Conservation (phyloP, 108 stramenopile genomes). For the Aureococcus anophagefferens region DNA sequence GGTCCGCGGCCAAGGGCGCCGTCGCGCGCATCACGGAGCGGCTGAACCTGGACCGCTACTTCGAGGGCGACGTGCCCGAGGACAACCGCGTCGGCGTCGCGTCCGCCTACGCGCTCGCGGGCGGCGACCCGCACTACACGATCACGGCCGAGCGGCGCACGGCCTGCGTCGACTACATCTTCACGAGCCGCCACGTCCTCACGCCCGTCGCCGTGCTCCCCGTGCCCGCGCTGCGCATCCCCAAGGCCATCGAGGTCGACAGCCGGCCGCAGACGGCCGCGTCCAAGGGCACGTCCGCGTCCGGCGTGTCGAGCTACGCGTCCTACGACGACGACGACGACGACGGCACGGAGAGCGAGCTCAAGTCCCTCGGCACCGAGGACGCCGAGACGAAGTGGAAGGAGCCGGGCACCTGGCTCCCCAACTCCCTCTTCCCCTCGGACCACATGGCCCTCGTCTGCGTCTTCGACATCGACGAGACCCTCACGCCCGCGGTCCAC, state of each 20-base stretch:
- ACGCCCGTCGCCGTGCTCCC: not conserved
- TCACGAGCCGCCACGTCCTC: not conserved
- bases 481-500: too few relatives aligned
- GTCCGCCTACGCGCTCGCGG: slow-evolving; percentile 3
- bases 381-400: too few relatives aligned
- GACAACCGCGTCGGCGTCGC: not conserved
- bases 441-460: not conserved
- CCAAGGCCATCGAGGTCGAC: not conserved
- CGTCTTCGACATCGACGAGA: not conserved
- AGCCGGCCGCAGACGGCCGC: too few relatives aligned
- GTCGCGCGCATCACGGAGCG: too few relatives aligned
- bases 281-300: not conserved
- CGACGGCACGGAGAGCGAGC: too few relatives aligned
- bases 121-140: not conserved
- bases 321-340: not conserved
- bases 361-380: too few relatives aligned
- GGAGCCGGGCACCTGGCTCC: not conserved
- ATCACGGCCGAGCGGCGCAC: slow-evolving; percentile 5
- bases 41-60: too few relatives aligned
- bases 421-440: not conserved
- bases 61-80: not conserved
- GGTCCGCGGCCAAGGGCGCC: too few relatives aligned
- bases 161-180: slow-evolving; percentile 11
- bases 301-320: not conserved
- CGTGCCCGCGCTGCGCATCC: not conserved